Evolutionary conservation across 78 protist genomes (phyloP).

Genomic region (Bigelowiella natans): DNA sequence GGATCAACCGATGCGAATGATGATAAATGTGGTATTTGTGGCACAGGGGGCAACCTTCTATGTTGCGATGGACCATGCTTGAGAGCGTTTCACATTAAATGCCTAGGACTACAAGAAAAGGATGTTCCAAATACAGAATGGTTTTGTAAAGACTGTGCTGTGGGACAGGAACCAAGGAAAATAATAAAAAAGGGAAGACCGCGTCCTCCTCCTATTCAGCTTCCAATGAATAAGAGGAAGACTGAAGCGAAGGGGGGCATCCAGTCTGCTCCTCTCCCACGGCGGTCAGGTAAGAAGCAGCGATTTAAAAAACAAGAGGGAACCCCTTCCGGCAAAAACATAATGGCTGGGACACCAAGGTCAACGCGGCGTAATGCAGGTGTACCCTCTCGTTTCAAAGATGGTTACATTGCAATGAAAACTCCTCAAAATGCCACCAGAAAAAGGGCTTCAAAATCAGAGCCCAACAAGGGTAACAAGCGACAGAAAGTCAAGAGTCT

Average conservation of each 20-base stretch:
- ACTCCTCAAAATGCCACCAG: neutral
- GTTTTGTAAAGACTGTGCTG: neutral
- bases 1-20: neutral
- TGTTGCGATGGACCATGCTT: neutral
- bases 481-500: neutral
- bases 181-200: neutral
- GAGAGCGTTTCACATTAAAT: neutral
- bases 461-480: neutral
- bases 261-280: neutral
- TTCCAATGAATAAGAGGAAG: too few species aligned
- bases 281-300: neutral
- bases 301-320: neutral
- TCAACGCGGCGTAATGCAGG: neutral
- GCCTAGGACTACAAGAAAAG: neutral
- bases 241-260: too few species aligned
- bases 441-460: neutral
- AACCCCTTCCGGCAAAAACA: neutral
- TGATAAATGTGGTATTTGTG: neutral
- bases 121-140: neutral
- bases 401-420: neutral
- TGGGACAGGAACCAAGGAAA: neutral
- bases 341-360: neutral
- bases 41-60: neutral
- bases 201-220: neutral
- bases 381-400: neutral